Conservation (phyloP, 192 early-diverging fungal species). For the Chytriomyces sp. region DNA sequence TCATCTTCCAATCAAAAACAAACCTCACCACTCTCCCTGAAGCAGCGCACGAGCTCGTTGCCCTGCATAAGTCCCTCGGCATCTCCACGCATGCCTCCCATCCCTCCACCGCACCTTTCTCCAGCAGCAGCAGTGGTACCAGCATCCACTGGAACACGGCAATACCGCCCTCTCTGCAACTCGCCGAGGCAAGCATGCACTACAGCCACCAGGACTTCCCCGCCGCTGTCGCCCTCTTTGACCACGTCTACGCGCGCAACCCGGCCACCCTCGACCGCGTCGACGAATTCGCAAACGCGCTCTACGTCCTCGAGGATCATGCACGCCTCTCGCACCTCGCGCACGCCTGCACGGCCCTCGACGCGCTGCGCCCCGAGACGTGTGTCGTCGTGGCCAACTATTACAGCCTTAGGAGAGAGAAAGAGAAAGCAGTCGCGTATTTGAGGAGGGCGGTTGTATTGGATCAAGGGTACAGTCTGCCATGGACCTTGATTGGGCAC, state of each 20-base stretch:
- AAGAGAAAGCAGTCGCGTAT: conserved; percentile 82
- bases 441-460: conserved; percentile 85
- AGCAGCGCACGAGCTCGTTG: background rate
- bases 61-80: background rate
- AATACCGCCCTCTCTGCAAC: background rate
- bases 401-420: conserved; percentile 77
- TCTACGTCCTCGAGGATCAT: conserved; percentile 75
- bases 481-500: conserved; percentile 94
- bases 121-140: no score
- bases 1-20: conserved; percentile 21
- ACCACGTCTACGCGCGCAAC: conserved; percentile 65
- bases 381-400: conserved; percentile 78
- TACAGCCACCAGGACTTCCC: conserved; percentile 16
- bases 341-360: conserved; percentile 66
- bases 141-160: background rate
- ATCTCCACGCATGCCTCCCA: background rate
- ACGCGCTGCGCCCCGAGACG: conserved; percentile 86
- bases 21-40: conserved; percentile 13
- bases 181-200: conserved; percentile 11
- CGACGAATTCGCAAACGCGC: conserved; percentile 85
- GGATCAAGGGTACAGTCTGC: conserved; percentile 70
- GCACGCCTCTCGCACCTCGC: conserved; percentile 79
- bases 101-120: background rate
- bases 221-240: conserved; percentile 52
- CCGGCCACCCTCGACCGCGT: conserved; percentile 80